Evolutionary conservation across 345 rosid species (phyloP), one percentile per base, ranked within the genome.

Genomic region (Acer negundo): DNA sequence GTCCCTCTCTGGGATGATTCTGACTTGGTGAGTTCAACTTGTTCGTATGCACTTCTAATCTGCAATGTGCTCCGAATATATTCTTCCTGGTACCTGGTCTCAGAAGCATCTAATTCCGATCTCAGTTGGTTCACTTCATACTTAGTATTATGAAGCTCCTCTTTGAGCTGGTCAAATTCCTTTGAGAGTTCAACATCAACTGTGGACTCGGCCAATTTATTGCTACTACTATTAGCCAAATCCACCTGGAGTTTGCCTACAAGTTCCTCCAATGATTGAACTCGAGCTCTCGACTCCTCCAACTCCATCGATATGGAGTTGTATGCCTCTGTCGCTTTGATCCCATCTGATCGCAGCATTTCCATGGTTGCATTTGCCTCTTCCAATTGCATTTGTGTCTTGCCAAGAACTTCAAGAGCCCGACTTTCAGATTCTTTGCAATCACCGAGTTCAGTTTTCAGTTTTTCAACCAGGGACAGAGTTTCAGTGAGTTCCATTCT

Each of bases 31-130:
- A 11, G 77, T 72, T 96, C 98, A 0, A 85, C 85, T 83, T 92
- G 90, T 78, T 96, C 98, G 70, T 88, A 93, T 75, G 97, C 97
- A 74, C 85, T 86, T 86, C 95, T 80, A 40, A 94, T 94, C 84
- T 94, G 98, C 84, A 96, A 75, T 5, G 94, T 90, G 87, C 98
- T 92, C 40, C 81, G 96, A 42, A 95, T 90, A 73, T 92, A 92
- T 84, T 93, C 98, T 80, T 92, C 97, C 69, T 95, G 97, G 78
- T 93, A 93, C 83, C 94, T 85, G 11, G 84, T 78, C 87, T 96
- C 99, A 12, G 94, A 88, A 15, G 87, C 89, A 84, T 88, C 94
- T 23, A 95, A 74, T 66, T 89, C 91, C 28, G 91, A 86, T 84
- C 85, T 90, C 83, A 95, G 74, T 22, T 92, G 95, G 26, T 79